phyloP scores from a whole-genome alignment of 495 filamentous ascomycete genomes.

The Hypoxylon trugodes region DNA sequence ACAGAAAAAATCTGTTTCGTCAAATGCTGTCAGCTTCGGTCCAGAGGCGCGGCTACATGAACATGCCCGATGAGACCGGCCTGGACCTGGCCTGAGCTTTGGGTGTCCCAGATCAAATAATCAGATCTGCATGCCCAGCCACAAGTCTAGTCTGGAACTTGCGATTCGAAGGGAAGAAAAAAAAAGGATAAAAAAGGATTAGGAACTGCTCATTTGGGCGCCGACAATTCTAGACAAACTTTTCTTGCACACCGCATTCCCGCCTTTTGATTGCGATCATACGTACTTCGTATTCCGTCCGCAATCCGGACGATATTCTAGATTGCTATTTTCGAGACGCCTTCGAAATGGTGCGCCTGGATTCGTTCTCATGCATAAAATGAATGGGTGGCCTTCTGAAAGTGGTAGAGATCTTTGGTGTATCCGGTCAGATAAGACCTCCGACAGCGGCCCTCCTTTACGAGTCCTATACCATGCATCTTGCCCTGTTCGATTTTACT shows the following conservation, averaged over 20 bases:
- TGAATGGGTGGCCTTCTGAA: conserved; percentile 12
- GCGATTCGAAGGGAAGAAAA: no score
- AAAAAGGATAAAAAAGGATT: conserved; percentile 20
- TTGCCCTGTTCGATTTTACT: conserved; percentile 23
- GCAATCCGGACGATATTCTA: not conserved
- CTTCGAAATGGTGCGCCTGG: conserved; percentile 9
- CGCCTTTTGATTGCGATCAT: conserved; percentile 8
- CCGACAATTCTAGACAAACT: conserved; percentile 21
- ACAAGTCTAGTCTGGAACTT: conserved; percentile 34
- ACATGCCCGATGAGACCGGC: conserved; percentile 27
- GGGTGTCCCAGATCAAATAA: conserved; percentile 31
- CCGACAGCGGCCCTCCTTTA: conserved; percentile 42
- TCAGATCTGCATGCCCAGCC: conserved; percentile 36
- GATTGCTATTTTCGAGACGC: conserved; percentile 9
- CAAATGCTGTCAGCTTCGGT: conserved; percentile 8
- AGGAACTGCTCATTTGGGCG: conserved; percentile 11
- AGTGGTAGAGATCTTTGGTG: conserved; percentile 28
- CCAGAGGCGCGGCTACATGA: conserved; percentile 12
- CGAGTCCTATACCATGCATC: conserved; percentile 21
- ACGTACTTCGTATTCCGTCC: conserved; percentile 13
- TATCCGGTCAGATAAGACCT: conserved; percentile 31
- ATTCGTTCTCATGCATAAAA: conserved; percentile 11
- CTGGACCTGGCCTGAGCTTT: conserved; percentile 14
- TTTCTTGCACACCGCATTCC: conserved; percentile 18
- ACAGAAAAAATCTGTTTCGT: conserved; percentile 14